phyloP scores from a whole-genome alignment of 78 protist genomes.

The Emiliania huxleyi region DNA sequence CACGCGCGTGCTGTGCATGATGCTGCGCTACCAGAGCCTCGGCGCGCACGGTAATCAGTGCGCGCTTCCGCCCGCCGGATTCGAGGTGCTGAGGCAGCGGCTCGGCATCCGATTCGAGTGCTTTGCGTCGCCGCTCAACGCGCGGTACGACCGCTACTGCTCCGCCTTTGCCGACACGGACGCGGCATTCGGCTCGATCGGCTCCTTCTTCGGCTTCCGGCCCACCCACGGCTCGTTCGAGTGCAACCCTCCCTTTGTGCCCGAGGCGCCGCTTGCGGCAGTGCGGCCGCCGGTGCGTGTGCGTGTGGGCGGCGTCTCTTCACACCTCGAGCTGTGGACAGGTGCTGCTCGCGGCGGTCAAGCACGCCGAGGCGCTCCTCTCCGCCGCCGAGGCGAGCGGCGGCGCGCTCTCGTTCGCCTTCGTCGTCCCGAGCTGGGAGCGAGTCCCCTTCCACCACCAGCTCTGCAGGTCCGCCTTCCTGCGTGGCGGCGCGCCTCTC shows the following conservation, averaged over 20 bases:
- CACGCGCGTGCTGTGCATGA: neutral
- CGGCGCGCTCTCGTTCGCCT: neutral
- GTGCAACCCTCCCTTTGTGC: slow-evolving; percentile 59
- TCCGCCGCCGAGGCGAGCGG: neutral
- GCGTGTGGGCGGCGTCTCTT: too few species aligned
- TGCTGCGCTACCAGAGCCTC: neutral
- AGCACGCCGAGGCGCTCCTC: neutral
- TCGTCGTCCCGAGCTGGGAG: neutral
- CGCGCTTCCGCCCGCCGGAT: neutral
- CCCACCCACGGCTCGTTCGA: slow-evolving; percentile 53
- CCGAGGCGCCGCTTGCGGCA: neutral
- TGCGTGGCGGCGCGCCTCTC: neutral
- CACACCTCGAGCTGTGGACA: too few species aligned
- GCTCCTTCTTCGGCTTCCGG: slow-evolving; percentile 37
- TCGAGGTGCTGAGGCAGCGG: neutral
- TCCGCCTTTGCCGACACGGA: slow-evolving; percentile 40
- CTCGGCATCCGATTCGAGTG: slow-evolving; percentile 35
- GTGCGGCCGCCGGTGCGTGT: too few species aligned
- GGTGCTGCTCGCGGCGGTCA: neutral
- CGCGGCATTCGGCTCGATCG: slow-evolving; percentile 50
- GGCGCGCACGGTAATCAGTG: neutral
- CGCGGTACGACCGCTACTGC: neutral
- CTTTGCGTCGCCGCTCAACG: slow-evolving; percentile 58
- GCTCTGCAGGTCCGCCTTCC: neutral
- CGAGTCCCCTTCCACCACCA: neutral